Percentiles rank a stretch among this genome's conserved stretches.
phyloP scores from a whole-genome alignment of 495 filamentous ascomycete genomes.

The Talaromyces ruber region DNA sequence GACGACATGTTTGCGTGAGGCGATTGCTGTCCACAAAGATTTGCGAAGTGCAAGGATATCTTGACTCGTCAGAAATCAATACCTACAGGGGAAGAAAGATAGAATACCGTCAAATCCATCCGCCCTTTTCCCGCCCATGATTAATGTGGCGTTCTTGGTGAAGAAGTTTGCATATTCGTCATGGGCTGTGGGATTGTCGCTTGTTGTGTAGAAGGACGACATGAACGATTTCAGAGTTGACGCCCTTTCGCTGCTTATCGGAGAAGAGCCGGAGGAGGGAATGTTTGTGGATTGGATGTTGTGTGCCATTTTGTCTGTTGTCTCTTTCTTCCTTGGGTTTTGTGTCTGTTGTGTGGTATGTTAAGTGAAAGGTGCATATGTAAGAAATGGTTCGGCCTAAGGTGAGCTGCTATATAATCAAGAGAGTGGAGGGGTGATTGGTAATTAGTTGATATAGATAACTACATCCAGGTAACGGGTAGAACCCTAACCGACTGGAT shows the following conservation, averaged over 20 bases:
- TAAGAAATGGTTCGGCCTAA: too few species aligned
- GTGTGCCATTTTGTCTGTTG: slow-evolving; percentile 25
- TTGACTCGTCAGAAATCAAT: slow-evolving; percentile 15
- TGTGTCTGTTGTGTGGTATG: background rate
- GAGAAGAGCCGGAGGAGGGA: slow-evolving; percentile 18
- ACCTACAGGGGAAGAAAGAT: background rate
- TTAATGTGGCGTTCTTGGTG: slow-evolving; percentile 45
- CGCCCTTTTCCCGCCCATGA: slow-evolving; percentile 46
- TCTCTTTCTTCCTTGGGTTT: background rate
- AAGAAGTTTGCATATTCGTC: slow-evolving; percentile 47
- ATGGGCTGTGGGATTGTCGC: slow-evolving; percentile 47
- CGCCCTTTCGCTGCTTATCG: slow-evolving; percentile 11
- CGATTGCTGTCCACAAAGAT: slow-evolving; percentile 49
- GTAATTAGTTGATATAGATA: background rate
- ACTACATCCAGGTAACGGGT: too few species aligned
- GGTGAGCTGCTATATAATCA: background rate
- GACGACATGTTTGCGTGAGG: slow-evolving; percentile 39
- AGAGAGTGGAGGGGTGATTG: background rate
- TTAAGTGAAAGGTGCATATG: too few species aligned
- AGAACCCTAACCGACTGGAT: too few species aligned
- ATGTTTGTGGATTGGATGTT: slow-evolving; percentile 19
- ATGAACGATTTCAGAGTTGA: slow-evolving; percentile 38
- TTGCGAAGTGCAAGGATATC: slow-evolving; percentile 47
- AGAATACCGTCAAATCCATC: slow-evolving; percentile 41
- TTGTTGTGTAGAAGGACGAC: slow-evolving; percentile 48